Base-by-base conservation (phyloP, 2,329 filamentous ascomycete species). In the Chrysosporium keratinophilum region DNA sequence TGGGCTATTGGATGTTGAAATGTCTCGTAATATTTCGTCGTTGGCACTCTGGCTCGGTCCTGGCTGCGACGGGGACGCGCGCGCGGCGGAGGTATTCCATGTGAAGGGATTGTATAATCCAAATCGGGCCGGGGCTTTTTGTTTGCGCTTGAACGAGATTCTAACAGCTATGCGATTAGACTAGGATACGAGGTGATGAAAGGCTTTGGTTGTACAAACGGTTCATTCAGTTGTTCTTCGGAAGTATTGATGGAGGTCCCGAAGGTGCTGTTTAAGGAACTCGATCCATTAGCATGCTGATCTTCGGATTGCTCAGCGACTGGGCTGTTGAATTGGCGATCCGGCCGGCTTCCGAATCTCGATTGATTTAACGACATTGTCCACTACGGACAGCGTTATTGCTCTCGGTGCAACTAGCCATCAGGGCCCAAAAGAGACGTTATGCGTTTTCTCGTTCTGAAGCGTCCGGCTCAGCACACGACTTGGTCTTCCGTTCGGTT, bases 61-160 rank as follows among this genome's bases (percentile, higher is more conserved):
- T 45, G 34, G 44, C 5, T 35, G 52, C 2, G 43, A 41, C 34
- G 42, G 20, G 17, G 47, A 41, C 15, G 37, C 31, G n/a, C 10
- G 9, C 5, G 17, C 15, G 1, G 52, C 5, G 33, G 50, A 50
- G 53, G 50, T 62, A 50, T 58, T 62, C 31, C 64, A 39, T 19
- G 62, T 65, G 48, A 74, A 69, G 31, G 74, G 63, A 52, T 62
- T 69, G 9, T 70, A 69, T 5, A 74, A 48, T 54, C 65, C 68
- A 56, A 74, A 72, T 37, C 65, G 63, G 19, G 69, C 65, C 33
- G 63, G 64, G 50, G 63, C 65, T 55, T 70, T 73, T 56, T 66
- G 67, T 61, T 73, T 74, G 56, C 68, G 69, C 56, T 73, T 73
- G 57, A 73, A 73, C 6, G 70, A 65, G 28, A 72, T 68, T 12